Base-by-base conservation (phyloP, 2,329 filamentous ascomycete species). In the Atkinsonella texensis region DNA sequence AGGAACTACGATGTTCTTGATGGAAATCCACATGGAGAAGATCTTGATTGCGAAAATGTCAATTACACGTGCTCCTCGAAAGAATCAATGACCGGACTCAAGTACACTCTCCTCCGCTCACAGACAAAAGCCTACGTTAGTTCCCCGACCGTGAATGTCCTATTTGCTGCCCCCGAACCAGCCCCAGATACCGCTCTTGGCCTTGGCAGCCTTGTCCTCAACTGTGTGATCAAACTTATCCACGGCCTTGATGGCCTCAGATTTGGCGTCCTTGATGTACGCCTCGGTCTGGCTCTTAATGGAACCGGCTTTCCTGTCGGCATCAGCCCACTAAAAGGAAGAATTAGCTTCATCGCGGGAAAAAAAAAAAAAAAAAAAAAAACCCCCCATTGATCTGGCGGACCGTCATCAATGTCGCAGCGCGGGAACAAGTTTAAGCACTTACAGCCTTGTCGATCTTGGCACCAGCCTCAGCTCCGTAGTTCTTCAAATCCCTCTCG, bases 151-250 rank as follows among this genome's bases (percentile, higher is more conserved):
- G 8, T 17, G 11, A 12, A 33, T 59, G 5, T 58, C 65, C 57
- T 68, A 69, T 61, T 61, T 61, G 48, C 79, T 77, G 52, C 89
- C 84, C 52, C 89, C 84, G 63, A 96, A 95, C 90, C 89, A 96
- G 66, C 85, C 80, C 42, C 85, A 87, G 61, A 95, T 69, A 57
- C 85, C 85, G 61, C 82, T 80, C 81, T 95, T 95, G 44, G 89
- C 86, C 74, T 95, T 85, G 49, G 82, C 70, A 4, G 89, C 81
- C 58, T 83, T 82, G 58, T 87, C 74, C 73, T 90, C 86, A 49
- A 95, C 84, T 58, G 82, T 89, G 62, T 81, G 80, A 71, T 95
- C 90, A 61, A 90, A 84, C 67, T 85, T 80, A 69, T 96, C 85
- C 49, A 93, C 81, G 62, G 89, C 86, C 65, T 83, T 80, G 60